Evolutionary conservation across 2,329 filamentous ascomycete species (phyloP), one percentile per base, ranked within the genome.

Genomic region (Trichoderma breve): DNA sequence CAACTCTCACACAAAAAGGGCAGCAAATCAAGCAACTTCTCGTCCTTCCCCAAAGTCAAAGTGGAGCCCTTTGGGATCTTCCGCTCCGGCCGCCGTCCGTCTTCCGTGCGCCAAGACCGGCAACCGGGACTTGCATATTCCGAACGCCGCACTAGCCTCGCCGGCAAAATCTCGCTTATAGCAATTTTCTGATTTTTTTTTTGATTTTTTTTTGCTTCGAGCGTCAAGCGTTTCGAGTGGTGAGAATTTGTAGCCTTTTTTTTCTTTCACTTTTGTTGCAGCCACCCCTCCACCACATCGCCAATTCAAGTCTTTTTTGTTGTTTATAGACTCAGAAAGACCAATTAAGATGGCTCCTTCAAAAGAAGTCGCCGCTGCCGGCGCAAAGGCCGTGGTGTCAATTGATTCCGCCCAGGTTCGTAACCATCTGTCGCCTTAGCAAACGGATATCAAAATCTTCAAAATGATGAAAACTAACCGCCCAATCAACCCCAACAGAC

Each of bases 341-440:
- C 43, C 5, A 26, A 70, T 51, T 34, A 73, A 80, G 74, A 85
- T 84, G 83, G 80, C 82, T 30, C 79, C 82, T 73, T 83, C 82
- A 72, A 84, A 83, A 75, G 79, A 83, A 73, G 76, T 84, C 70
- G 80, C 76, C 71, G 76, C 77, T 58, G 74, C 77, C 57, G 76
- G 78, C 76, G 76, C 81, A 21, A 77, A 78, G 66, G 78, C 79
- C 62, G 73, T 81, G 55, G 76, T 78, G 39, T 73, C 79, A 39
- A 81, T 85, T 76, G 80, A 82, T 73, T 81, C 82, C 14, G 83
- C 84, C 30, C 83, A 84, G 82, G 83, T 84, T 72, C 15, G 78
- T 77, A 24, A 18, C 12, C 60, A 39, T 3, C 32, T 51, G 9
- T 24, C n/a, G 32, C 47, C 47, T 5, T 12, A 3, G 2, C 26